Percentiles rank a stretch among this genome's conserved stretches.
phyloP scores from a whole-genome alignment of 192 early-diverging fungal species.

The Entophlyctis luteolus region DNA sequence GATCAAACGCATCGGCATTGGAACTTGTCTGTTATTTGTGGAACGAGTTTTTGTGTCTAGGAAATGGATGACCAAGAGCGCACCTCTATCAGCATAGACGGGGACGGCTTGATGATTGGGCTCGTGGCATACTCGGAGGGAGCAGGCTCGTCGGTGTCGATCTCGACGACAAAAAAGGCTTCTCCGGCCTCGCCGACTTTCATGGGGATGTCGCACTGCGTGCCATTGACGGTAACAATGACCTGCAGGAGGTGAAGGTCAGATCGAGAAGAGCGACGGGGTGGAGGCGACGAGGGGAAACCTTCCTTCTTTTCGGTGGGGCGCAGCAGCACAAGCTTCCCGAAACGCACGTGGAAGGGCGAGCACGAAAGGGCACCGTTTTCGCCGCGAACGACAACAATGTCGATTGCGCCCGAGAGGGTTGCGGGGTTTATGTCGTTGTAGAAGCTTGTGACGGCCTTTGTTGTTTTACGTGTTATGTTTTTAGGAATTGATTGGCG shows the following conservation, averaged over 20 bases:
- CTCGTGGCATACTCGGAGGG: conserved; percentile 92
- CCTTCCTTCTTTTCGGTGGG: conserved; percentile 87
- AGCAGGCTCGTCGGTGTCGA: conserved; percentile 70
- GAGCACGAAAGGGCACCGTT: conserved; percentile 84
- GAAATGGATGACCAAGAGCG: too few relatives aligned
- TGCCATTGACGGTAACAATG: conserved; percentile 80
- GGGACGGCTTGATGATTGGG: conserved; percentile 53
- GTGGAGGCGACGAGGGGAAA: conserved; percentile 4
- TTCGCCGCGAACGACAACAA: conserved; percentile 84
- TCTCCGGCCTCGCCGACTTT: conserved; percentile 97
- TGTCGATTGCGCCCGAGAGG: conserved; percentile 95
- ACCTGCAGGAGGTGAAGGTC: conserved; percentile 44
- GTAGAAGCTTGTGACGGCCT: conserved; percentile 83
- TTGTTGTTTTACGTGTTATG: too few relatives aligned
- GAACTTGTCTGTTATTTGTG: too few relatives aligned
- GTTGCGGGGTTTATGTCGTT: conserved; percentile 96
- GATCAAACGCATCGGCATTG: too few relatives aligned
- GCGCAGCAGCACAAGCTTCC: conserved; percentile 85
- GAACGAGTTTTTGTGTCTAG: too few relatives aligned
- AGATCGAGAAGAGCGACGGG: background rate
- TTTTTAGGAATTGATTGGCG: too few relatives aligned
- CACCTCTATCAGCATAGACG: background rate
- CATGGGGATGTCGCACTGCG: conserved; percentile 71
- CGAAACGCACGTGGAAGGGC: conserved; percentile 98
- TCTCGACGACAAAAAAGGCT: conserved; percentile 95